Conservation (phyloP, 768 basidiomycete species). For the Tremella yokohamensis region DNA sequence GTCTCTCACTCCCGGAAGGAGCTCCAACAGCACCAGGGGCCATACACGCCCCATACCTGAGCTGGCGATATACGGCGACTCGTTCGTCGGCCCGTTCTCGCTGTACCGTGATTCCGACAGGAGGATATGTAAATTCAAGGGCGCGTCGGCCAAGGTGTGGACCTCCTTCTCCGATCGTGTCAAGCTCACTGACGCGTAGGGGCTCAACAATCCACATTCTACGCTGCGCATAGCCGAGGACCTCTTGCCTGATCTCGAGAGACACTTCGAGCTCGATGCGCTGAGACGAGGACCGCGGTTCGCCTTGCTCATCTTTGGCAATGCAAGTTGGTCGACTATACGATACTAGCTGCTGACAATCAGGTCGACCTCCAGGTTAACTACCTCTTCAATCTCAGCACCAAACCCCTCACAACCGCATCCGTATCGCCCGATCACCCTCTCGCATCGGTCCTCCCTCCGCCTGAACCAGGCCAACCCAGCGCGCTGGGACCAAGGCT, state of each 20-base stretch:
- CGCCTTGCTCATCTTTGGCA: slow-evolving; percentile 41
- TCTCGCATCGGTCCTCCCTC: slow-evolving; percentile 11
- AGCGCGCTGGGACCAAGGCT: slow-evolving; percentile 25
- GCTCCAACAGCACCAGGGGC: slow-evolving; percentile 11
- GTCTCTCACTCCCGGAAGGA: slow-evolving; percentile 10
- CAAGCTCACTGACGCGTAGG: slow-evolving; percentile 13
- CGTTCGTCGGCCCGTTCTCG: slow-evolving; percentile 43
- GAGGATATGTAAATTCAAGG: slow-evolving; percentile 35
- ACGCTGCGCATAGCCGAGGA: slow-evolving; percentile 39
- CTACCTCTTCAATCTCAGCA: slow-evolving; percentile 42
- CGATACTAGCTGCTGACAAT: too few relatives aligned
- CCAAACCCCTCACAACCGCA: slow-evolving; percentile 31
- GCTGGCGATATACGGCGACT: slow-evolving; percentile 39
- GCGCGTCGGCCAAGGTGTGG: slow-evolving; percentile 44
- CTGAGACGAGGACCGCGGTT: slow-evolving; percentile 19
- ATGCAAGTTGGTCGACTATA: slow-evolving; percentile 26
- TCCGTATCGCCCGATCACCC: background rate
- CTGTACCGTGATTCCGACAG: slow-evolving; percentile 33
- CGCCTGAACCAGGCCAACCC: slow-evolving; percentile 8
- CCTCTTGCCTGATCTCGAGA: slow-evolving; percentile 29
- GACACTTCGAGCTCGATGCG: slow-evolving; percentile 17
- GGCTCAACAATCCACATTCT: slow-evolving; percentile 43
- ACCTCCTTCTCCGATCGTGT: background rate
- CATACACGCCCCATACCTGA: slow-evolving; percentile 3
- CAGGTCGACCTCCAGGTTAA: slow-evolving; percentile 49